Base-by-base conservation (phyloP, 805 yeast genomes). In the Henningerozyma blattae region DNA sequence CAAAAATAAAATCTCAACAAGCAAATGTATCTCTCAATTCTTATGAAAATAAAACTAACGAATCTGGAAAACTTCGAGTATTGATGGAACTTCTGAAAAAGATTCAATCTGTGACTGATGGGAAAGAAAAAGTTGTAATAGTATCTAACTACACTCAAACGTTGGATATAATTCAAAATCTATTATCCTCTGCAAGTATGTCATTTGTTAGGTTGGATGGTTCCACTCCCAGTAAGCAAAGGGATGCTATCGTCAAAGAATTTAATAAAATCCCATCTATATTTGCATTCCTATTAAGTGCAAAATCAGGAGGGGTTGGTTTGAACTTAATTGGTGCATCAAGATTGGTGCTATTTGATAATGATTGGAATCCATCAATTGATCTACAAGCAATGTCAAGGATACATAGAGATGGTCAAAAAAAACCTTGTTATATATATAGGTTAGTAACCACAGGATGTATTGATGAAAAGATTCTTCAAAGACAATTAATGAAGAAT, bases 301-400 rank as follows among this genome's bases (percentile, higher is more conserved):
- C 95, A 0, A 84, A 86, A 53, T 77, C 94, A 4, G 98, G 98
- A 3, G 98, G 98, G 0, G 77, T 81, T 39, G 98, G 98, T 0
- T 62, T 91, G 28, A 91, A 91, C 48, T 61, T 91, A 22, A 70
- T 83, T 22, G 98, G 97, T 0, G 98, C 94, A 0, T 83, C 94
- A 1, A 44, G 97, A 18, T 59, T 91, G 27, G 67, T 91, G 4
- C 59, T 91, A 16, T 80, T 83, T 49, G 98, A 91, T 52, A 84
- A 91, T 42, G 97, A 91, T 50, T 91, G 98, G 98, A 91, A 91
- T 43, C 98, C 98, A 0, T 74, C 95, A 0, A 68, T 78, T 10
- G 98, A 91, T 50, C 54, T 81, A 22, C 98, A 91, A 54, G 94
- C 96, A 0, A 83, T 89, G 93, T 94, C 96, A 1, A 62, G 98